Evolutionary conservation across 352 stramenopile genomes (phyloP), one percentile per base, ranked within the genome.

Genomic region (Globisporangium paddicum): DNA sequence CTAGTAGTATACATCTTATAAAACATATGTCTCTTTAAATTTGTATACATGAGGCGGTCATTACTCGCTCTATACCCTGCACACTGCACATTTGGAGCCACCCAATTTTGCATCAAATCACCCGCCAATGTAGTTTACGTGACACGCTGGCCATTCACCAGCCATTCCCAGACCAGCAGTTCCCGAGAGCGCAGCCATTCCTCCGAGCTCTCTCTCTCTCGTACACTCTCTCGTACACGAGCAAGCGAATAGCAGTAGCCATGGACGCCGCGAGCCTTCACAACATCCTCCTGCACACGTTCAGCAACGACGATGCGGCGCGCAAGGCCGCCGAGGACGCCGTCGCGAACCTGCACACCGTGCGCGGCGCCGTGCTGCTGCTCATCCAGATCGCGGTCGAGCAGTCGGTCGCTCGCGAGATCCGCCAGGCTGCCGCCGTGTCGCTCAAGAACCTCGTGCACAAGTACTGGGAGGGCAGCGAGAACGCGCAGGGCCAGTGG

Each of bases 401-500:
- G 60, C 69, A 78, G 49, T 74, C 64, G 21, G 82, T 93, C 46
- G 80, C 80, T 45, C 79, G 76, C 46, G 84, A 93, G 60, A 86
- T 98, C 46, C 86, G 95, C 42, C 93, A 98, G 68, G 95, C 93
- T 16, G 93, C 93, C 30, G 90, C 93, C 46, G 96, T 98, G 68
- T 89, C 95, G 69, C 77, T 98, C 35, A 98, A 98, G 75, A 98
- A 98, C 76, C 83, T 98, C 28, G 96, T 97, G 59, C 79, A 96
- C 32, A 96, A 97, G 77, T 96, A 96, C 63, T 98, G 95, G 95
- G 85, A 97, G 45, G 90, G 80, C 38, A 58, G 65, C 8, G 72
- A 90, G 51, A 69, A 96, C 47, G 75, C 84, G 21, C 68, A 94
- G 14, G 81, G 83, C 40, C 87, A 95, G 51, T 81, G 89, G 62